A percentile compares a stretch with the other conserved stretches of the same genome.
phyloP scores from a whole-genome alignment of 371 early-diverging fungal genomes.

The Synchytrium microbalum region DNA sequence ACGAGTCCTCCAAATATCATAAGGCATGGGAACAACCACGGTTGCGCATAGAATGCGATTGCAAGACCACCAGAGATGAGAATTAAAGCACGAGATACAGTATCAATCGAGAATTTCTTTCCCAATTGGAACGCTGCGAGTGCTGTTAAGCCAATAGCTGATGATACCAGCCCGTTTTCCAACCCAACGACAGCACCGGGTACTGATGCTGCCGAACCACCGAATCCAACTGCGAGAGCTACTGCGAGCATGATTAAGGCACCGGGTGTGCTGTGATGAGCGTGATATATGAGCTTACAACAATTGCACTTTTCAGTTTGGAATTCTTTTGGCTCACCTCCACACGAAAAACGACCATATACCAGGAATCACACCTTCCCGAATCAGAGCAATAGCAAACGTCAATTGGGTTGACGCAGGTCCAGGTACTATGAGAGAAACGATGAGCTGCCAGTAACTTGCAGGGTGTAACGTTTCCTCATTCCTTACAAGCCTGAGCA shows the following conservation, averaged over 20 bases:
- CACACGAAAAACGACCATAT: constrained; percentile 46
- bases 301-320: neutral
- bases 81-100: constrained; percentile 22
- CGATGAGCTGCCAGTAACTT: too few relatives aligned
- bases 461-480: too few relatives aligned
- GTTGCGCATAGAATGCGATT: constrained; percentile 25
- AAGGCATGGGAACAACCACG: constrained; percentile 47
- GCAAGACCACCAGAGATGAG: constrained; percentile 30
- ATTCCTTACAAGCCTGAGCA: too few relatives aligned
- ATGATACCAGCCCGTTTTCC: constrained; percentile 41
- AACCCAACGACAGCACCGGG: constrained; percentile 40
- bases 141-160: constrained; percentile 51
- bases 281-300: neutral
- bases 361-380: constrained; percentile 40
- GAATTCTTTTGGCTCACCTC: constrained; percentile 28
- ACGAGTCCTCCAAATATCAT: constrained; percentile 46
- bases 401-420: constrained; percentile 45
- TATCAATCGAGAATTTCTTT: constrained; percentile 35
- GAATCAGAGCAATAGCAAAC: constrained; percentile 42
- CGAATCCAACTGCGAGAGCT: constrained; percentile 41
- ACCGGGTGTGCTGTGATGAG: constrained; percentile 37
- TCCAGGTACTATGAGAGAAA: constrained; percentile 55
- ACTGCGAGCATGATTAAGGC: constrained; percentile 41
- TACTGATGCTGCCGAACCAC: constrained; percentile 25
- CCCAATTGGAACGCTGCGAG: constrained; percentile 46